Conservation (phyloP, 2,329 filamentous ascomycete genomes). For the Juglanconis sp. region DNA sequence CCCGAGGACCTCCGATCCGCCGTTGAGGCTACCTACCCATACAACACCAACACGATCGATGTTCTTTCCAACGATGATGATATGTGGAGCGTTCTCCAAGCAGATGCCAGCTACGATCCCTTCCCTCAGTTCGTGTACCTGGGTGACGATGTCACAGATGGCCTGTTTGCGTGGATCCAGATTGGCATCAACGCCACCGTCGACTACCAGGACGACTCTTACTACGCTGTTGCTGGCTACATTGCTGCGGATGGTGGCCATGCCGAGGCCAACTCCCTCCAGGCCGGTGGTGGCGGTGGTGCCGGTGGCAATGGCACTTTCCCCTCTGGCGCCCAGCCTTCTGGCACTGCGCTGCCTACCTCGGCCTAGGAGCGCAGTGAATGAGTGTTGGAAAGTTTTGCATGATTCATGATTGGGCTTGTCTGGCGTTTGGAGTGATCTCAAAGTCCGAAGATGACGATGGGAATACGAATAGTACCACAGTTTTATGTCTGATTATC, state of each 20-base stretch:
- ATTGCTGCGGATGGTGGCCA: conserved; percentile 14
- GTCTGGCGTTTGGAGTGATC: too few species aligned
- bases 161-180: conserved; percentile 47
- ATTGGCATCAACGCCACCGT: conserved; percentile 42
- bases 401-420: too few species aligned
- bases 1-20: conserved; percentile 27
- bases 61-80: conserved; percentile 31
- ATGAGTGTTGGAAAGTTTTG: too few species aligned
- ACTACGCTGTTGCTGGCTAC: conserved; percentile 17
- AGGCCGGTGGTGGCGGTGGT: neutral
- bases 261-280: conserved; percentile 6
- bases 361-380: neutral
- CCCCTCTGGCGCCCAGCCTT: conserved; percentile 3
- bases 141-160: conserved; percentile 43
- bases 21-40: conserved; percentile 28
- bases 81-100: conserved; percentile 29
- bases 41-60: conserved; percentile 27
- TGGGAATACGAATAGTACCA: too few species aligned
- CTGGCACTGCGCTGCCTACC: neutral
- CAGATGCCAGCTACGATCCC: conserved; percentile 36
- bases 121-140: conserved; percentile 51
- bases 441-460: neutral
- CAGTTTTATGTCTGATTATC: too few species aligned
- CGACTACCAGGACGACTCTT: conserved; percentile 20
- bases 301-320: conserved; percentile 9